Base-by-base conservation (phyloP, 176 grass and related monocot genomes). In the Aegilops longissima region DNA sequence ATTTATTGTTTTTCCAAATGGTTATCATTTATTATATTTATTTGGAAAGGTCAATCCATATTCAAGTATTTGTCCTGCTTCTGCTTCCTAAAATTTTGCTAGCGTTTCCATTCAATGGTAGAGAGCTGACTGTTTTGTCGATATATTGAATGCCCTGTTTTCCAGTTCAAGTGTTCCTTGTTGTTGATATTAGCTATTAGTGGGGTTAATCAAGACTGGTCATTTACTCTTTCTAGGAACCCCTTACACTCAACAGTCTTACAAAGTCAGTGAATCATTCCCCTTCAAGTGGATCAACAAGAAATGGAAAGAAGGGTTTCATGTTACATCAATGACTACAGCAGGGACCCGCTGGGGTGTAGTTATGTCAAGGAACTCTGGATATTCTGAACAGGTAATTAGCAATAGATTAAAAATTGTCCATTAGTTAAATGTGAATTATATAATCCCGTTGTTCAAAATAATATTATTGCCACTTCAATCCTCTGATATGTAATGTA, bases 261-360 rank as follows among this genome's bases (percentile, higher is more conserved):
- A 98, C 79, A 98, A 98, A 94, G 96, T 98, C 82, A 98, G 96
- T 68, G 96, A 98, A 85, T 95, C 96, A 9, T 98, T 98, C 75
- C 96, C 96, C 49, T 98, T 94, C 78, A 98, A 98, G 88, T 98
- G 93, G 96, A 98, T 98, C 76, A 98, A 95, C 86, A 98, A 98
- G 81, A 98, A 98, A 86, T 98, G 96, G 96, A 98, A 98, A 88
- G 96, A 98, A 95, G 96, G 96, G 44, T 98, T 98, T 80, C 96
- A 95, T 92, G 96, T 98, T 89, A 98, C 96, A 86, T 98, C 93
- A 64, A 98, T 98, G 96, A 95, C 96, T 73, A 95, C 96, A 79
- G 96, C 96, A 78, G 96, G 93, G 65, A 98, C 88, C 44, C 96
- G 96, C 61, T 98, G 96, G 96, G 96, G 96, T 24, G 92, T 98